A percentile compares a stretch with the other conserved stretches of the same genome.
phyloP scores from a whole-genome alignment of 23 red algal species.

The Gracilaria caudata region DNA sequence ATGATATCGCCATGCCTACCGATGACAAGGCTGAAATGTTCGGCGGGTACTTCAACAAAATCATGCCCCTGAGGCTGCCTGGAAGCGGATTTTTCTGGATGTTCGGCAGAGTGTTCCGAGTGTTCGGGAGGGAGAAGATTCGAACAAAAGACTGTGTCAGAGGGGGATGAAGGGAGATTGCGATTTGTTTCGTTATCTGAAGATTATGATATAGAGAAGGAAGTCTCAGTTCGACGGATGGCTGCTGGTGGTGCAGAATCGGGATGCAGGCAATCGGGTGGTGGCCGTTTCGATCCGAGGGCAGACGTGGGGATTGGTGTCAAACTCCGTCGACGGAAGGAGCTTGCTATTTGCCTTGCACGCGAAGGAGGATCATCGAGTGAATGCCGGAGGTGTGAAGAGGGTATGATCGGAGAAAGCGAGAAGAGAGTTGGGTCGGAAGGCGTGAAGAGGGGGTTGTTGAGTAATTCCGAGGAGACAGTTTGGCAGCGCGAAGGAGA shows the following conservation, averaged over 20 bases:
- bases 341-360: slow-evolving; percentile 45
- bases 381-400: slow-evolving; percentile 9
- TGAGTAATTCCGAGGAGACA: slow-evolving; percentile 21
- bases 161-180: slow-evolving; percentile 16
- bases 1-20: slow-evolving; percentile 85
- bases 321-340: slow-evolving; percentile 8
- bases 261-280: slow-evolving; percentile 1
- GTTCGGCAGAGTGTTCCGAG: neutral
- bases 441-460: neutral
- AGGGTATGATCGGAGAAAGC: slow-evolving; percentile 21
- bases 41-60: slow-evolving; percentile 61
- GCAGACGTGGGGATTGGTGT: neutral
- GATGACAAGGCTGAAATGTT: slow-evolving; percentile 79
- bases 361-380: slow-evolving; percentile 37
- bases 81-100: neutral
- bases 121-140: neutral
- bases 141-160: neutral
- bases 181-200: neutral
- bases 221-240: slow-evolving; percentile 22
- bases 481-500: neutral
- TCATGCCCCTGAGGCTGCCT: slow-evolving; percentile 1
- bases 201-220: slow-evolving; percentile 23
- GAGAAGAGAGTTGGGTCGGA: neutral
- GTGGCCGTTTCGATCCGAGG: slow-evolving; percentile 16
- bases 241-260: slow-evolving; percentile 4